Conservation (phyloP, 192 early-diverging fungal species). For the Umbelopsis sp. region DNA sequence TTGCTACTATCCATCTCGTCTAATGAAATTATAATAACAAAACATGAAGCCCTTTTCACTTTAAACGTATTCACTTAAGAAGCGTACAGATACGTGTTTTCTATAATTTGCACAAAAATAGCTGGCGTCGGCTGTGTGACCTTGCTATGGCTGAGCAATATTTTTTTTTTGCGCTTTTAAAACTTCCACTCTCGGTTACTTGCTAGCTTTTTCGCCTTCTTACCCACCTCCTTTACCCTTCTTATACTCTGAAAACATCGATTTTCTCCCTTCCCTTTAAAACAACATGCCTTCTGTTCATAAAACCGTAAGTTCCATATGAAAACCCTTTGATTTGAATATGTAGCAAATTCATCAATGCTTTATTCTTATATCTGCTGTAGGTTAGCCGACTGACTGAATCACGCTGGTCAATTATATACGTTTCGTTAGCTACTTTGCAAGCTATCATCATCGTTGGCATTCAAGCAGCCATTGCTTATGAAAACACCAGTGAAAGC, state of each 20-base stretch:
- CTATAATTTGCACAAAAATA: conserved; percentile 1
- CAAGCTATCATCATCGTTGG: conserved; percentile 38
- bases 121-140: not conserved
- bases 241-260: no score
- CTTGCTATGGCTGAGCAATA: not conserved
- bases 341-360: not conserved
- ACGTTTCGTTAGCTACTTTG: conserved; percentile 25
- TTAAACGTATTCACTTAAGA: no score
- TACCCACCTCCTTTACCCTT: not conserved
- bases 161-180: no score
- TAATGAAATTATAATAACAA: no score
- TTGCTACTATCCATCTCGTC: no score
- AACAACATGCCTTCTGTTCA: conserved; percentile 22
- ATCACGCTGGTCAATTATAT: conserved; percentile 39
- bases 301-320: conserved; percentile 25
- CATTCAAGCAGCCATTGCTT: conserved; percentile 34
- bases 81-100: no score
- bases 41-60: no score
- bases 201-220: no score
- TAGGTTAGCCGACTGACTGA: conserved; percentile 38
- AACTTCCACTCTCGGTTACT: no score
- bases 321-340: not conserved
- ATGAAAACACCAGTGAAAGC: conserved; percentile 28
- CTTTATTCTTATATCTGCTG: not conserved
- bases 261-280: not conserved